A percentile compares a stretch with the other conserved stretches of the same genome.
Conservation (phyloP, 257 asterid species). For the Fraxinus cuspidata region DNA sequence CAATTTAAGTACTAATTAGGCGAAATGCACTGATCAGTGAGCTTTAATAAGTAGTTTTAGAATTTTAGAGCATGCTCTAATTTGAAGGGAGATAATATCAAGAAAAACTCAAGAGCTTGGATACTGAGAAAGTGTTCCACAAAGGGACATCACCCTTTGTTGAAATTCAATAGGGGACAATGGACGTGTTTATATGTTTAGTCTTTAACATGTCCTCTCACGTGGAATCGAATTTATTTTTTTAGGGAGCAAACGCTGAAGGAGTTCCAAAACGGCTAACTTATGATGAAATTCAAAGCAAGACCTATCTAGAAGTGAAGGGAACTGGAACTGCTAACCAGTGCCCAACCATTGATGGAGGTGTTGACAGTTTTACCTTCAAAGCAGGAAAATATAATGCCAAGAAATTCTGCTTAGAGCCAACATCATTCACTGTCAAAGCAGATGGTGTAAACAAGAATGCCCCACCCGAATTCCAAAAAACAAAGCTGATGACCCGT, state of each 20-base stretch:
- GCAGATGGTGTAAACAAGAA: constrained; percentile 86
- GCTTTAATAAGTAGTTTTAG: too few species aligned
- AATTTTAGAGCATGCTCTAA: too few species aligned
- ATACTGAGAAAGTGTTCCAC: too few species aligned
- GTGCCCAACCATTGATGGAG: constrained; percentile 95
- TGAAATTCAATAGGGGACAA: too few species aligned
- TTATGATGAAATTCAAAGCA: constrained; percentile 83
- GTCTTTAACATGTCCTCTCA: background rate
- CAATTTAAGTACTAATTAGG: background rate
- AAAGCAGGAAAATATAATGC: constrained; percentile 81
- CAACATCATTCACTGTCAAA: constrained; percentile 94
- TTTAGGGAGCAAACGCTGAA: constrained; percentile 91
- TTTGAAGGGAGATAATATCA: too few species aligned
- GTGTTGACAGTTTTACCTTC: constrained; percentile 68
- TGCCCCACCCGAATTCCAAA: constrained; percentile 79
- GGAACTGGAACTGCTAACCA: constrained; percentile 97
- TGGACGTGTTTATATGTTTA: too few species aligned
- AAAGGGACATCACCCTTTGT: too few species aligned
- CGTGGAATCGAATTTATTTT: background rate
- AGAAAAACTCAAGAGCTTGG: too few species aligned
- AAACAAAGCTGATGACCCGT: constrained; percentile 96
- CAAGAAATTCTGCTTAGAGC: constrained; percentile 93
- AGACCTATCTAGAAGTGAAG: constrained; percentile 87
- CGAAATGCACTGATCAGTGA: too few species aligned
- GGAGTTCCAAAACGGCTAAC: constrained; percentile 83